Base-by-base conservation (phyloP, 2,329 filamentous ascomycete genomes). In the Colletotrichum gloeosporioides region DNA sequence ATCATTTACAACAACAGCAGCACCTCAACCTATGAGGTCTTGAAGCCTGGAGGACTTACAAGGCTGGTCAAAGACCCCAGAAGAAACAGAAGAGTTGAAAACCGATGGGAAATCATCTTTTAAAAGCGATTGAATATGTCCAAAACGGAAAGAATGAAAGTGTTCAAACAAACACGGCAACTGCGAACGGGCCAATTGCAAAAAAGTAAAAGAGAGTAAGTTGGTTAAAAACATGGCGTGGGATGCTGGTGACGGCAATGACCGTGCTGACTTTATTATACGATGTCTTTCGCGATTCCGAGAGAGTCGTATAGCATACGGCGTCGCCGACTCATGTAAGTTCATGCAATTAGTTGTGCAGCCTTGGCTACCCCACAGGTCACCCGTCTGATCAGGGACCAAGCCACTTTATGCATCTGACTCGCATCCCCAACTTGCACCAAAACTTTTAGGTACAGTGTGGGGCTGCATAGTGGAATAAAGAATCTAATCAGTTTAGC, bases 1-100 rank as follows among this genome's bases (percentile, higher is more conserved):
- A 59, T 22, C 9, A 27, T 27, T 59, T 15, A 59, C 25, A 31
- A 6, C 3, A 29, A 4, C 10, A 27, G 6, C 25, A 66, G 3
- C 12, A 22, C 9, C n/a, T 4, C 12, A 27, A 8, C 3, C 5
- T 12, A 8, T 3, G 10, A 7, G 6, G 1, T 6, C 7, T 8
- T 4, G 7, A 3, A 15, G 15, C n/a, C 4, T 8, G 8, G 3
- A n/a, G 0, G 3, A 68, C 53, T 36, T 4, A 72, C 64, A 1
- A 49, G 3, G 8, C 4, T 25, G 4, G 25, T 2, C 4, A 72
- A 10, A 1, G 34, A 22, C 3, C 8, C 4, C 6, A 72, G 34
- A 10, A 36, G 32, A 15, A 69, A 10, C 6, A 72, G 3, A 32
- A 32, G 10, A 1, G 27, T 4, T 0, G n/a, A 25, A 8, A 49